Evolutionary conservation across 1,284 basidiomycete species (phyloP).

Genomic region (Ustilago shanxiensis): DNA sequence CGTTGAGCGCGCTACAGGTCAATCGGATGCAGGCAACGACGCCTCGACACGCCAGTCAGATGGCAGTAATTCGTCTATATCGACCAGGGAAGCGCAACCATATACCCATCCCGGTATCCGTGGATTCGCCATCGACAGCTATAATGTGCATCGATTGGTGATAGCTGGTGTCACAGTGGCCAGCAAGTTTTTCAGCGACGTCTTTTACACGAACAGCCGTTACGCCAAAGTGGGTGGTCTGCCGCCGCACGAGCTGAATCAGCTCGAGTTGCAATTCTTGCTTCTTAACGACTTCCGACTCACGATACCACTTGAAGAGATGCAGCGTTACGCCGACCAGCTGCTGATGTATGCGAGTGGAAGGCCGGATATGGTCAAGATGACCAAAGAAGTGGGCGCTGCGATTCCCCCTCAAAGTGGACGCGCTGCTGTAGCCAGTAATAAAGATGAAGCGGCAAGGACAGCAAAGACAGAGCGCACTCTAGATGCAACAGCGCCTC

Average conservation of each 20-base stretch:
- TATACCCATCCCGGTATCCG: conserved; percentile 69
- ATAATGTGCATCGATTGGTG: conserved; percentile 94
- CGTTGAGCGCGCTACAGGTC: conserved; percentile 31
- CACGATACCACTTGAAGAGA: conserved; percentile 87
- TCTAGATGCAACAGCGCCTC: neutral
- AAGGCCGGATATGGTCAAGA: conserved; percentile 36
- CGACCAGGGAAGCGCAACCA: conserved; percentile 9
- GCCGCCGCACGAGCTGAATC: conserved; percentile 92
- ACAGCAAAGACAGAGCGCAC: neutral
- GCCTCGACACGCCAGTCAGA: conserved; percentile 16
- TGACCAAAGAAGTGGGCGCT: conserved; percentile 24
- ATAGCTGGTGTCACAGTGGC: conserved; percentile 98
- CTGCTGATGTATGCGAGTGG: conserved; percentile 74
- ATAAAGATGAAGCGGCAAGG: neutral
- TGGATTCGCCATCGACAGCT: conserved; percentile 94
- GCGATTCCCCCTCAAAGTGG: neutral
- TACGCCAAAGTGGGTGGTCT: conserved; percentile 98
- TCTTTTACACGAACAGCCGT: conserved; percentile 99
- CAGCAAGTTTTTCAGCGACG: conserved; percentile 98
- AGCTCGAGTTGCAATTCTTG: conserved; percentile 95
- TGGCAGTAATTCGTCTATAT: neutral
- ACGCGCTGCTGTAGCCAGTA: neutral
- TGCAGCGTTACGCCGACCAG: conserved; percentile 94
- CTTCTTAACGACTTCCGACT: conserved; percentile 94
- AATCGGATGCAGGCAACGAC: conserved; percentile 4